phyloP scores from a whole-genome alignment of 2,329 filamentous ascomycete genomes.

The Setomelanomma holmii region DNA sequence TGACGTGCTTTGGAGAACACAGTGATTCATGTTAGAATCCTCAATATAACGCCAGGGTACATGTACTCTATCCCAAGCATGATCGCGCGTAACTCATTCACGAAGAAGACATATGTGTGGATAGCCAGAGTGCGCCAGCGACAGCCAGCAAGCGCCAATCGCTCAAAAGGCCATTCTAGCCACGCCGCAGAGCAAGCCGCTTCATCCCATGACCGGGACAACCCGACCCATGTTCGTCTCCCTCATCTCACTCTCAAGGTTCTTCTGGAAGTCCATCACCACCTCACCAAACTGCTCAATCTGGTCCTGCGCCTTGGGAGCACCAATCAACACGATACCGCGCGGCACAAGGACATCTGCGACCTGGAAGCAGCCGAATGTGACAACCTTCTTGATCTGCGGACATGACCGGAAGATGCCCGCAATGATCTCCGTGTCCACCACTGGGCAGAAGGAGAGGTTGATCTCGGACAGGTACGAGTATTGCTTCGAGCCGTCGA shows the following conservation, averaged over 20 bases:
- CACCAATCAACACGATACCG: slow-evolving; percentile 66
- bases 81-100: too few relatives aligned
- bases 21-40: too few relatives aligned
- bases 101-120: too few relatives aligned
- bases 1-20: too few relatives aligned
- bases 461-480: slow-evolving; percentile 75
- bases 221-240: slow-evolving; percentile 22
- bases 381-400: slow-evolving; percentile 62
- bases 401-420: slow-evolving; percentile 71
- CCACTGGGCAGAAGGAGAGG: slow-evolving; percentile 75
- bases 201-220: slow-evolving; percentile 32
- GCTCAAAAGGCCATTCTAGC: too few relatives aligned
- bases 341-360: slow-evolving; percentile 62
- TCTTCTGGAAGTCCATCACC: slow-evolving; percentile 41
- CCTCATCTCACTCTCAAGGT: slow-evolving; percentile 16
- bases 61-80: too few relatives aligned
- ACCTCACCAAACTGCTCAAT: slow-evolving; percentile 59
- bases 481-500: slow-evolving; percentile 67
- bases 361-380: slow-evolving; percentile 69
- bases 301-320: slow-evolving; percentile 64
- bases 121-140: too few relatives aligned
- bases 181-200: slow-evolving; percentile 10
- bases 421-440: slow-evolving; percentile 70
- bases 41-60: too few relatives aligned
- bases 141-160: too few relatives aligned